A percentile compares a stretch with the other conserved stretches of the same genome.
phyloP scores from a whole-genome alignment of 2,329 filamentous ascomycete genomes.

The Fusarium duplospermum region DNA sequence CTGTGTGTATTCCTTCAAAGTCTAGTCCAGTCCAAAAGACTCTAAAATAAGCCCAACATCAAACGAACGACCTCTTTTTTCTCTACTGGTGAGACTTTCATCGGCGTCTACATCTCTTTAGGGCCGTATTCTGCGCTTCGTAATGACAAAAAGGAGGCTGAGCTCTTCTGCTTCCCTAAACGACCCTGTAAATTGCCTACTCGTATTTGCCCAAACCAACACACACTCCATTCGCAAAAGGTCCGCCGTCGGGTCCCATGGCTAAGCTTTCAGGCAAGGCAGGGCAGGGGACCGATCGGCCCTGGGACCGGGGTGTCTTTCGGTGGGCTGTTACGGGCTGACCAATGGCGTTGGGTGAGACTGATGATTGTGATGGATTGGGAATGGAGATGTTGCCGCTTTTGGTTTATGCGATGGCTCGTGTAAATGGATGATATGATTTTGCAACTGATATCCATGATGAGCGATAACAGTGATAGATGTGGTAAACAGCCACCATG shows the following conservation, averaged over 20 bases:
- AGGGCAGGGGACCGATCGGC: background rate
- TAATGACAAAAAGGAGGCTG: background rate
- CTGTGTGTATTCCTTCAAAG: background rate
- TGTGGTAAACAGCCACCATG: background rate
- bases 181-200: background rate
- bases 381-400: background rate
- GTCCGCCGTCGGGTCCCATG: background rate
- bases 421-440: background rate
- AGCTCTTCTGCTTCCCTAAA: background rate
- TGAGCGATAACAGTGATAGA: background rate
- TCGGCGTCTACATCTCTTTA: background rate
- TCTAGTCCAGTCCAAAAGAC: background rate
- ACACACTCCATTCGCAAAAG: background rate
- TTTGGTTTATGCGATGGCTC: background rate
- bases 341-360: background rate
- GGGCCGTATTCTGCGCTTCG: background rate
- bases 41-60: background rate
- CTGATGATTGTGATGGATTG: background rate
- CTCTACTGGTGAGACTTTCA: background rate
- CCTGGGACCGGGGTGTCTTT: background rate
- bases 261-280: constrained; percentile 1
- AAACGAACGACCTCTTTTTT: background rate
- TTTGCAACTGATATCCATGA: background rate
- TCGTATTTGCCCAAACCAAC: constrained; percentile 5
- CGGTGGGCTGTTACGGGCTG: background rate